Evolutionary conservation across 2,329 filamentous ascomycete species (phyloP).

Genomic region (Cylindrodendrum hubeiense): DNA sequence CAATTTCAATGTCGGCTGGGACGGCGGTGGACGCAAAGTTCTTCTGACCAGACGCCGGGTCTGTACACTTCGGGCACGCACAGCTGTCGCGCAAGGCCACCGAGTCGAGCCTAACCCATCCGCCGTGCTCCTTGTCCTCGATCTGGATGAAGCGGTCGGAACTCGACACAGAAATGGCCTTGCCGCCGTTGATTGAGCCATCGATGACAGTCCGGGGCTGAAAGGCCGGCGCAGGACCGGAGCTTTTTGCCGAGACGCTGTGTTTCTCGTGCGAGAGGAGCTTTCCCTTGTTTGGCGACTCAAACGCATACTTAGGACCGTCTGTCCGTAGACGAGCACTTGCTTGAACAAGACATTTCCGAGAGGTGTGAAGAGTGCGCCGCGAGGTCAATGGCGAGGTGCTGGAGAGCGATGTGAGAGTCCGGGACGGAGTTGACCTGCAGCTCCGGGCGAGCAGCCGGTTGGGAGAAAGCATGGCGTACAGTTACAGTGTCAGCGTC

Average conservation of each 20-base stretch:
- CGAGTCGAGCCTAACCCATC: constrained; percentile 43
- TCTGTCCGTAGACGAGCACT: constrained; percentile 29
- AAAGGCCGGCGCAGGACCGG: constrained; percentile 26
- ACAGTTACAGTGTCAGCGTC: background rate
- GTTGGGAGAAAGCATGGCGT: constrained; percentile 32
- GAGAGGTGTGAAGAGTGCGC: constrained; percentile 1
- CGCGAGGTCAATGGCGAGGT: background rate
- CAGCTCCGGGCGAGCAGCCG: constrained; percentile 24
- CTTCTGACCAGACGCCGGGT: constrained; percentile 71
- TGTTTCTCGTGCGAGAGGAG: background rate
- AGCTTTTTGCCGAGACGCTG: constrained; percentile 25
- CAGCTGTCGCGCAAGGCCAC: constrained; percentile 66
- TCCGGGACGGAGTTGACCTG: constrained; percentile 16
- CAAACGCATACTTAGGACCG: constrained; percentile 16
- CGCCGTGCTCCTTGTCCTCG: constrained; percentile 31
- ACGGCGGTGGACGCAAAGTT: constrained; percentile 60
- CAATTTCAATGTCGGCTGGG: constrained; percentile 48
- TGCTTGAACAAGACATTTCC: constrained; percentile 27
- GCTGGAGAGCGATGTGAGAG: constrained; percentile 1
- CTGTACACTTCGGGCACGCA: constrained; percentile 64
- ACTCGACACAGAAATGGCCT: constrained; percentile 42
- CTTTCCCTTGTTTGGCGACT: constrained; percentile 23
- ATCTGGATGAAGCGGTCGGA: constrained; percentile 44
- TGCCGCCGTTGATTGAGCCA: constrained; percentile 12
- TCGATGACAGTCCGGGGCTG: constrained; percentile 23